Percentiles rank a stretch among this genome's conserved stretches.
These are phyloP conservation scores for Pseudozyma hubeiensis DNA, from an alignment of 1,284 basidiomycete species.

Conservation along the genomic window DNA sequence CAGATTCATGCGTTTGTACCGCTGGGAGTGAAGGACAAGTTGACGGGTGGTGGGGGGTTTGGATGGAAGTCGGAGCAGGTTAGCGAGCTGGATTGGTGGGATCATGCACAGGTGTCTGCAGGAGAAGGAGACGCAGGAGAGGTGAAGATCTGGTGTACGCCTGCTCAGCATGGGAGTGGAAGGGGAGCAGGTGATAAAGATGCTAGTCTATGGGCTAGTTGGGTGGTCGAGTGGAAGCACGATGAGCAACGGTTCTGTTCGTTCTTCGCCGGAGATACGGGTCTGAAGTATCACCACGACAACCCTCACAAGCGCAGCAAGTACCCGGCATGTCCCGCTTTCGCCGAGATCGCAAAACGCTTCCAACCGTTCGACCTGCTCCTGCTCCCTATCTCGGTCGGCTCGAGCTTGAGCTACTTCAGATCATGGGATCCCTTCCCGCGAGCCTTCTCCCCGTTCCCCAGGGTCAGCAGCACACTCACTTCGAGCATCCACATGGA, in stretches of 20 bases:
- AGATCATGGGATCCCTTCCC: constrained; percentile 60
- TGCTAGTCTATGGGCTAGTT: constrained; percentile 59
- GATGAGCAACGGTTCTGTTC: constrained; percentile 26
- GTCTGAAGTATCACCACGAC: constrained; percentile 56
- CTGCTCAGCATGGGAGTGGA: constrained; percentile 65
- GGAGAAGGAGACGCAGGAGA: not conserved
- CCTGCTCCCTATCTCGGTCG: constrained; percentile 63
- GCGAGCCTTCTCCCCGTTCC: constrained; percentile 50
- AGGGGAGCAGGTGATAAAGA: constrained; percentile 54
- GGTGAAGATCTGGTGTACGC: constrained; percentile 55
- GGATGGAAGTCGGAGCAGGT: constrained; percentile 50
- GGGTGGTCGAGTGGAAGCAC: constrained; percentile 49
- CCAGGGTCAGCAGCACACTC: constrained; percentile 41
- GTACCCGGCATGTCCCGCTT: constrained; percentile 62
- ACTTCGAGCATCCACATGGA: constrained; percentile 62
- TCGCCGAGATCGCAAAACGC: constrained; percentile 45
- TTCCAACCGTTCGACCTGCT: constrained; percentile 52
- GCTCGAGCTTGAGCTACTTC: constrained; percentile 49
- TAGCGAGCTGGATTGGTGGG: constrained; percentile 67
- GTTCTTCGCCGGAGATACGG: constrained; percentile 66
- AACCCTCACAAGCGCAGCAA: constrained; percentile 23
- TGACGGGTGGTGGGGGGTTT: constrained; percentile 31
- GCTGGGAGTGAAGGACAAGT: constrained; percentile 59
- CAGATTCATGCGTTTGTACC: constrained; percentile 59
- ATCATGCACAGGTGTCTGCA: constrained; percentile 29